These are phyloP conservation scores for Diplodia scrobiculata DNA, from an alignment of 2,329 filamentous ascomycete genomes.

Conservation along the genomic window DNA sequence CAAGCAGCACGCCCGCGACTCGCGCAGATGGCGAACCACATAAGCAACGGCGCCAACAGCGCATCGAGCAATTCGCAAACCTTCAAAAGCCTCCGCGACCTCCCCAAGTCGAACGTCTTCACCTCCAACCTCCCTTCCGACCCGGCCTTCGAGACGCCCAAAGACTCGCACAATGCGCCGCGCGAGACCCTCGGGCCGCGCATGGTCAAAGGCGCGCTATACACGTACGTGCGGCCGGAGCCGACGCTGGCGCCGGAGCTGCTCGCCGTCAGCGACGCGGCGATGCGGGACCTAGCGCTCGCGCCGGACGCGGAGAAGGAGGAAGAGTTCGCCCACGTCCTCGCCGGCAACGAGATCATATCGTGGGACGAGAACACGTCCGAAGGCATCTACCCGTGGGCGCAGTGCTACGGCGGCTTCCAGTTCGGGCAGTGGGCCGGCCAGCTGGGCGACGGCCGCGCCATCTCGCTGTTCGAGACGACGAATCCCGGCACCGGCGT, in stretches of 20 bases:
- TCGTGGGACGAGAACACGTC: conserved; percentile 68
- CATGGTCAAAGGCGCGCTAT: conserved; percentile 80
- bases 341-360: conserved; percentile 79
- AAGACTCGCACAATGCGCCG: conserved; percentile 76
- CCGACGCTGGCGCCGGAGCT: conserved; percentile 71
- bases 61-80: conserved; percentile 31
- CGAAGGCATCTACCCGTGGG: conserved; percentile 88
- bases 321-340: conserved; percentile 73
- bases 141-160: conserved; percentile 74
- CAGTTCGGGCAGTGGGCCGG: conserved; percentile 82
- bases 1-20: conserved; percentile 39
- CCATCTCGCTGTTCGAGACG: conserved; percentile 90
- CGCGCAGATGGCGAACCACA: conserved; percentile 50
- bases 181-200: conserved; percentile 76
- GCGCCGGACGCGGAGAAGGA: conserved; percentile 66
- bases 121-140: conserved; percentile 73
- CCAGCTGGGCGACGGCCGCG: conserved; percentile 90
- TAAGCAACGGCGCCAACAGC: conserved; percentile 36
- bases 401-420: conserved; percentile 90
- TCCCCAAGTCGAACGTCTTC: conserved; percentile 67
- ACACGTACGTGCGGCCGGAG: conserved; percentile 87
- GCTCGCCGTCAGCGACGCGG: conserved; percentile 75
- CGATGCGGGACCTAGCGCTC: conserved; percentile 80
- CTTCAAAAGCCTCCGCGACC: conserved; percentile 48
- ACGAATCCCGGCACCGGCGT: conserved; percentile 71